Percentiles rank a stretch among this genome's conserved stretches.
phyloP scores from a whole-genome alignment of 1,284 basidiomycete species.

The Papiliotrema laurentii region DNA sequence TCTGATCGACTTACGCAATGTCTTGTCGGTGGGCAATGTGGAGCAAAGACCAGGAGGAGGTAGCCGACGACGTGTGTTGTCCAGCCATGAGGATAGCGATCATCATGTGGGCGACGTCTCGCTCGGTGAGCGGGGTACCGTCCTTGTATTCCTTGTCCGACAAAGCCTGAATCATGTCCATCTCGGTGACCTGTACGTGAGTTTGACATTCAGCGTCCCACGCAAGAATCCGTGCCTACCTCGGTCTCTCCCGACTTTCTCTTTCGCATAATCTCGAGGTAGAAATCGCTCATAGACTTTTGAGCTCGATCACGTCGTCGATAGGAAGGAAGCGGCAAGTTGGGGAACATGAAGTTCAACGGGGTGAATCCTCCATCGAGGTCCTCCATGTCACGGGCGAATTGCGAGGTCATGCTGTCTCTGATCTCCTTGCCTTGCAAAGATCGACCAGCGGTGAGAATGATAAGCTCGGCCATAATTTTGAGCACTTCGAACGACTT shows the following conservation, averaged over 20 bases:
- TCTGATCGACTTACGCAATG: slow-evolving; percentile 58
- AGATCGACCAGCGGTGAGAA: slow-evolving; percentile 87
- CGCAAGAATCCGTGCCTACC: slow-evolving; percentile 29
- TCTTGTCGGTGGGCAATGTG: slow-evolving; percentile 79
- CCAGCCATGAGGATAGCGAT: slow-evolving; percentile 95
- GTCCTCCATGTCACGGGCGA: slow-evolving; percentile 82
- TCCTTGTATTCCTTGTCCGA: slow-evolving; percentile 81
- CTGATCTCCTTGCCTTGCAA: slow-evolving; percentile 91
- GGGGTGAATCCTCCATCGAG: slow-evolving; percentile 91
- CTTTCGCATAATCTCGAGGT: slow-evolving; percentile 78
- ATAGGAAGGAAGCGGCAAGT: slow-evolving; percentile 86
- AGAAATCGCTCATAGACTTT: slow-evolving; percentile 90
- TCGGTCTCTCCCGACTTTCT: slow-evolving; percentile 58
- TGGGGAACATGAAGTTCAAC: slow-evolving; percentile 91
- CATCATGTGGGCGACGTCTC: slow-evolving; percentile 96
- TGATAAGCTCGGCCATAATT: slow-evolving; percentile 87
- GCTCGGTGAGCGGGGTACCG: slow-evolving; percentile 72
- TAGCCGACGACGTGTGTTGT: slow-evolving; percentile 94
- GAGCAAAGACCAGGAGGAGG: slow-evolving; percentile 85
- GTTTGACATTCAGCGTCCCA: slow-evolving; percentile 2
- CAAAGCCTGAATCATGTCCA: slow-evolving; percentile 91
- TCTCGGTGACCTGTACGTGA: slow-evolving; percentile 56
- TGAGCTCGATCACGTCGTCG: slow-evolving; percentile 82
- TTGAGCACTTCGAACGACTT: slow-evolving; percentile 59
- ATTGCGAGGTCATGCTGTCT: slow-evolving; percentile 69